Evolutionary conservation across 202 grass and related monocot genomes (phyloP).

Genomic region (Thinopyrum obtusiflorum): DNA sequence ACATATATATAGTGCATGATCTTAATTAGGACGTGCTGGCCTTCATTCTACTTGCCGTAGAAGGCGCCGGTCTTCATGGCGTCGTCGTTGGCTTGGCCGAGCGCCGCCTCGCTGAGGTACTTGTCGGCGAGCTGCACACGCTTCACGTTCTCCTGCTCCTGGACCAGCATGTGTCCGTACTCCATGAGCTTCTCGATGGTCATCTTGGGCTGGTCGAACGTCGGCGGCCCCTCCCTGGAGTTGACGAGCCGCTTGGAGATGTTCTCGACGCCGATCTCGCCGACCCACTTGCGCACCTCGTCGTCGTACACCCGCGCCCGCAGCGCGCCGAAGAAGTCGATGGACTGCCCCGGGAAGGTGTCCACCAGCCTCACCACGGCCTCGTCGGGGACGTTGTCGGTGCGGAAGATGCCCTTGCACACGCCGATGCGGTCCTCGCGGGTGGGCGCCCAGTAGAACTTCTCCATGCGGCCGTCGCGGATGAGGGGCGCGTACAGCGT

Average conservation of each 20-base stretch:
- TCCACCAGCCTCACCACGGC: constrained; percentile 62
- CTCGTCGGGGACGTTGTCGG: constrained; percentile 43
- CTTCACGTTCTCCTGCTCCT: constrained; percentile 91
- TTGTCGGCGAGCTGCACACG: constrained; percentile 86
- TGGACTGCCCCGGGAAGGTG: constrained; percentile 77
- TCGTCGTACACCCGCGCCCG: constrained; percentile 79
- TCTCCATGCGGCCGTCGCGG: constrained; percentile 90
- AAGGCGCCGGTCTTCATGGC: constrained; percentile 39
- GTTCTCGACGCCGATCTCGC: constrained; percentile 51
- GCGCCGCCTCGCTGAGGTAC: constrained; percentile 74
- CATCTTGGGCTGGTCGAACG: constrained; percentile 71
- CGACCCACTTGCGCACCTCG: constrained; percentile 78
- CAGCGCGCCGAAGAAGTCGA: constrained; percentile 87
- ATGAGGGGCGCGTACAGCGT: constrained; percentile 90
- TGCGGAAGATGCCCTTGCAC: constrained; percentile 73
- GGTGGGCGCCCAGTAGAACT: constrained; percentile 96
- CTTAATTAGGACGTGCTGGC: not conserved
- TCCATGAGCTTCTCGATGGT: constrained; percentile 61
- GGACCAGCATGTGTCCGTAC: constrained; percentile 70
- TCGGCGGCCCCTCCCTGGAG: constrained; percentile 58
- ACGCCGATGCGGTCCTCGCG: constrained; percentile 81
- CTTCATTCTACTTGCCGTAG: constrained; percentile 33
- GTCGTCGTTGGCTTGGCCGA: constrained; percentile 44
- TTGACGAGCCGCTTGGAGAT: constrained; percentile 67
- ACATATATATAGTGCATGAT: not conserved